phyloP scores from a whole-genome alignment of 495 filamentous ascomycete species.

The Penicillium lagena region DNA sequence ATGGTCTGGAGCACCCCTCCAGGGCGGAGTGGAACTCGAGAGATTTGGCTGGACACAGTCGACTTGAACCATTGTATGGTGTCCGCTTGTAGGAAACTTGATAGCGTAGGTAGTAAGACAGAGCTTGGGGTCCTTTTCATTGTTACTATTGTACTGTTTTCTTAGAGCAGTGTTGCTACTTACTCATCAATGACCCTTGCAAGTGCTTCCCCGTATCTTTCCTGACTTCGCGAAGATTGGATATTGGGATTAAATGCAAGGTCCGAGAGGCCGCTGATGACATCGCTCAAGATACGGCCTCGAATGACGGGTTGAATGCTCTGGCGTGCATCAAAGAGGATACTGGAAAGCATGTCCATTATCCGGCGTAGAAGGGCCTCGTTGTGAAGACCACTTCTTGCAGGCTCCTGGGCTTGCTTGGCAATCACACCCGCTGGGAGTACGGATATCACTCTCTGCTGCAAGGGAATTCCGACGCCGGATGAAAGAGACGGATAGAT shows the following conservation, averaged over 20 bases:
- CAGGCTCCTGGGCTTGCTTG: slow-evolving; percentile 18
- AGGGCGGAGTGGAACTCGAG: slow-evolving; percentile 56
- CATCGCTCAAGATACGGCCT: slow-evolving; percentile 38
- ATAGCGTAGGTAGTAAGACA: slow-evolving; percentile 38
- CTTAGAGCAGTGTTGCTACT: slow-evolving; percentile 3
- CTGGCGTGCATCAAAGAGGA: slow-evolving; percentile 24
- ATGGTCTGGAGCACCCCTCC: slow-evolving; percentile 63
- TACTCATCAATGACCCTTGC: slow-evolving; percentile 38
- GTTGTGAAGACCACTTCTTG: slow-evolving; percentile 19
- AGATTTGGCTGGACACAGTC: slow-evolving; percentile 46
- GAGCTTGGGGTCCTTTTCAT: slow-evolving; percentile 32
- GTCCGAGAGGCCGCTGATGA: slow-evolving; percentile 35
- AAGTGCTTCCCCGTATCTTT: slow-evolving; percentile 22
- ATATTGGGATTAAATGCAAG: slow-evolving; percentile 33
- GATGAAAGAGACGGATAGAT: slow-evolving; percentile 49
- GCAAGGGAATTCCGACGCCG: slow-evolving; percentile 49
- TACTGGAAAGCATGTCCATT: slow-evolving; percentile 18
- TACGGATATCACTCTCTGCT: slow-evolving; percentile 47
- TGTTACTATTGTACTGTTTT: slow-evolving; percentile 11
- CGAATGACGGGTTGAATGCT: slow-evolving; percentile 37
- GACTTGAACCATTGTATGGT: slow-evolving; percentile 41
- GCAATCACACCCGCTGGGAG: slow-evolving; percentile 40
- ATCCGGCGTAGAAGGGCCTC: slow-evolving; percentile 25
- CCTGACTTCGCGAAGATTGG: slow-evolving; percentile 8
- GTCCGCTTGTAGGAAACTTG: slow-evolving; percentile 40